Base-by-base conservation (phyloP, 164 flowering plant genomes). In the Magnolia changhungtana region DNA sequence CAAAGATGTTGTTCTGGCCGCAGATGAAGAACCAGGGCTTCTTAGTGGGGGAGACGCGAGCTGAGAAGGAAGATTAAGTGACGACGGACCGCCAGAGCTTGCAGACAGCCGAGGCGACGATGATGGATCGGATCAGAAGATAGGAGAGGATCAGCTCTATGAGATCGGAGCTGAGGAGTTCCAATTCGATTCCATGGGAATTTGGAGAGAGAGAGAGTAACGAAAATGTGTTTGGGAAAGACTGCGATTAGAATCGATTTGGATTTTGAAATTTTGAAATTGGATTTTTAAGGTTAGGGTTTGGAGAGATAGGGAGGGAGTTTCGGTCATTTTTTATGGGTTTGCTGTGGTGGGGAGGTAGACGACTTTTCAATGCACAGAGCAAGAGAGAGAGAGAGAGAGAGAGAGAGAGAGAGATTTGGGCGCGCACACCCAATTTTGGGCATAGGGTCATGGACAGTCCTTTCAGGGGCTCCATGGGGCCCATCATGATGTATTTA, bases 1-100 rank as follows among this genome's bases (percentile, higher is more conserved):
- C 67, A 79, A 85, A 82, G 74, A 86, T 82, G 77, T 85, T 88
- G 86, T 87, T 90, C 13, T 82, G 84, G 20, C 91, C 92, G 74
- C 74, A 85, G 77, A 91, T 82, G 84, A 91, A 89, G 84, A 91
- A 84, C 90, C 91, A 89, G 7, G 92, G 90, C 71, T 75, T 80
- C 75, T 77, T 72, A 64, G 85, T 9, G 7, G 83, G 20, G 31
- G 82, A 81, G 63, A 76, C 72, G 72, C 79, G 78, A 14, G 79
- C 49, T 13, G 89, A 55, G 78, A 88, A 86, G 72, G 84, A 51
- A 0, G 85, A 68, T n/a, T 80, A 61, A 20, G 85, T 75, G 79
- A 88, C 72, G 68, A 87, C 68, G 45, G 90, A 83, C 69, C 64
- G 81, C 91, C 90, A 91, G 55, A 51, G 75, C 78, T 86, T 88